phyloP scores from a whole-genome alignment of 2,329 filamentous ascomycete species.

The Ceratocystis colombiana region DNA sequence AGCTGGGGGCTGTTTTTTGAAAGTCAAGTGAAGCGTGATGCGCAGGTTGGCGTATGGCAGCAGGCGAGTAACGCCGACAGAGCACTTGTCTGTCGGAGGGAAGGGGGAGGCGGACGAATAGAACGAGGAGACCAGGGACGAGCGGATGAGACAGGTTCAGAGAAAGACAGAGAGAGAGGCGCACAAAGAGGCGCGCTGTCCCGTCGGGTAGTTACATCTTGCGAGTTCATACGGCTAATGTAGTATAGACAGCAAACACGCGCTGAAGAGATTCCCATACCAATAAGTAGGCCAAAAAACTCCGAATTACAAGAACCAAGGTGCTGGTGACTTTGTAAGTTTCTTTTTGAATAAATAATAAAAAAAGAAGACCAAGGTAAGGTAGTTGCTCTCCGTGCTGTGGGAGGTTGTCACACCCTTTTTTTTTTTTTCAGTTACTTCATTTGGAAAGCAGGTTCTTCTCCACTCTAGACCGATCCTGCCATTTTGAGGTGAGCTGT shows the following conservation, averaged over 20 bases:
- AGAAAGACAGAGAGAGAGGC: background rate
- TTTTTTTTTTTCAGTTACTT: background rate
- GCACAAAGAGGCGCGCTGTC: background rate
- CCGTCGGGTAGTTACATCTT: background rate
- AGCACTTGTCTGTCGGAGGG: background rate
- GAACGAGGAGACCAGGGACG: too few relatives aligned
- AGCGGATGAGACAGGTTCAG: background rate
- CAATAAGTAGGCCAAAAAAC: too few relatives aligned
- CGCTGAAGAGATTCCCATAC: background rate
- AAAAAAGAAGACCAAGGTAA: background rate
- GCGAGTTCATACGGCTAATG: background rate
- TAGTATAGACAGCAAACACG: background rate
- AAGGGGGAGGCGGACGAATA: background rate
- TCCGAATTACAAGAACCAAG: too few relatives aligned
- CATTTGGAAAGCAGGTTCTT: conserved; percentile 1
- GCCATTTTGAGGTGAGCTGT: conserved; percentile 8
- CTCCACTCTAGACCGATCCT: conserved; percentile 13
- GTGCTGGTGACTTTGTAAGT: too few relatives aligned
- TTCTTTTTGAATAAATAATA: background rate
- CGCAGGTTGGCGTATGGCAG: background rate
- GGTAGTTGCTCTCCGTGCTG: background rate
- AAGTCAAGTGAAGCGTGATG: background rate
- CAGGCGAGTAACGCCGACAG: background rate
- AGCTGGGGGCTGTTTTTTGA: background rate
- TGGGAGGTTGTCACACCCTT: background rate